Percentiles rank a stretch among this genome's conserved stretches.
Conservation (phyloP, 163 green algal genomes). For the Scenedesmus sp. region DNA sequence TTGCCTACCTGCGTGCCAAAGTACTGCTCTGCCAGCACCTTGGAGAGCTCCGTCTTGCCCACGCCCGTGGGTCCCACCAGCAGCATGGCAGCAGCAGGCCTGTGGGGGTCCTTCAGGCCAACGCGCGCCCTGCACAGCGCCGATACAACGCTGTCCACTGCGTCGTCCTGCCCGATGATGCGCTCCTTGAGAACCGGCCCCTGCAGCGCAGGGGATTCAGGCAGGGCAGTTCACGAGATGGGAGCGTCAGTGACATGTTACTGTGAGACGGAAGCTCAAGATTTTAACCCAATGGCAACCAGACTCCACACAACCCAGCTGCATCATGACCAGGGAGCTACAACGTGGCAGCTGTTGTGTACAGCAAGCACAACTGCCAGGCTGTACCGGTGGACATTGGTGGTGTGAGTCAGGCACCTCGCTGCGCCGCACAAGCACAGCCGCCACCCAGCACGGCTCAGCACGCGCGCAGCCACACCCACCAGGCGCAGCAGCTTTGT, state of each 20-base stretch:
- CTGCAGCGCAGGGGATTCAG: slow-evolving; percentile 41
- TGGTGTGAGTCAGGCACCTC: too few relatives aligned
- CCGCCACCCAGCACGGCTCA: too few relatives aligned
- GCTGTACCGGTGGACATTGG: too few relatives aligned
- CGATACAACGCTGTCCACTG: slow-evolving; percentile 80
- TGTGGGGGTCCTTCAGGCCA: slow-evolving; percentile 88
- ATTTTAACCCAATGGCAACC: too few relatives aligned
- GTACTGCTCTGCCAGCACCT: slow-evolving; percentile 86
- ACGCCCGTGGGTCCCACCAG: slow-evolving; percentile 95
- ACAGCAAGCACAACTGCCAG: too few relatives aligned
- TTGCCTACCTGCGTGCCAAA: slow-evolving; percentile 78
- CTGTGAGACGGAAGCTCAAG: too few relatives aligned
- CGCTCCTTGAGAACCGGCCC: slow-evolving; percentile 63
- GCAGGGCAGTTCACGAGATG: too few relatives aligned
- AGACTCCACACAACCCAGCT: too few relatives aligned
- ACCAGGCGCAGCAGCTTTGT: slow-evolving; percentile 82
- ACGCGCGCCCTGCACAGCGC: slow-evolving; percentile 79
- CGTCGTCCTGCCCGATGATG: slow-evolving; percentile 92
- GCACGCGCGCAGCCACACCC: slow-evolving; percentile 32
- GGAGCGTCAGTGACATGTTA: too few relatives aligned
- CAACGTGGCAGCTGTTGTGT: too few relatives aligned
- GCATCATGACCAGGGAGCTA: too few relatives aligned
- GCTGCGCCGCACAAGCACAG: too few relatives aligned
- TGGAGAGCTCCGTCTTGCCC: slow-evolving; percentile 97
- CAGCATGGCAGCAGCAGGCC: slow-evolving; percentile 92